Evolutionary conservation across 495 filamentous ascomycete genomes (phyloP).

Genomic region (Pseudotulostoma volvatum): DNA sequence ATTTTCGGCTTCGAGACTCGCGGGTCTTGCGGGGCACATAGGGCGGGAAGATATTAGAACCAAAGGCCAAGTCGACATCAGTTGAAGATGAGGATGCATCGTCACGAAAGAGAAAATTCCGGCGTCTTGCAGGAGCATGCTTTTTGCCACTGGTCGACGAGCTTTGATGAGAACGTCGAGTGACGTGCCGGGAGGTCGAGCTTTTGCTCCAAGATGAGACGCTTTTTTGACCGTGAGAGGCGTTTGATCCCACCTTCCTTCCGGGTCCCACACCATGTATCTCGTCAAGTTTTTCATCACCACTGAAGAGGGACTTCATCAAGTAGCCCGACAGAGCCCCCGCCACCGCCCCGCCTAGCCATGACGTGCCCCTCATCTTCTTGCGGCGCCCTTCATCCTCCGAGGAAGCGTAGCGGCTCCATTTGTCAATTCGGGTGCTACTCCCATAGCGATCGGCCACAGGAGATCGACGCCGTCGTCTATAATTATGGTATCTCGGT

Average conservation of each 20-base stretch:
- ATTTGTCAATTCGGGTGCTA: conserved; percentile 36
- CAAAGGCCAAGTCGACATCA: conserved; percentile 37
- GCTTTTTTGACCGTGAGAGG: conserved; percentile 21
- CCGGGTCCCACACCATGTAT: conserved; percentile 40
- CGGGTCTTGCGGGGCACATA: no score
- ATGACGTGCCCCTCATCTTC: conserved; percentile 27
- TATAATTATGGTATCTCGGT: conserved; percentile 47
- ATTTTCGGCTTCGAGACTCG: conserved; percentile 13
- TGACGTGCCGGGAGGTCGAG: conserved; percentile 28
- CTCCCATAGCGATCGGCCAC: conserved; percentile 28
- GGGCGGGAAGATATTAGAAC: conserved; percentile 9
- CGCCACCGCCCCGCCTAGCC: conserved; percentile 37
- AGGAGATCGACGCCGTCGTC: conserved; percentile 21
- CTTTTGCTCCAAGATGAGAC: conserved; percentile 23
- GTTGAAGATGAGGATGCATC: conserved; percentile 45
- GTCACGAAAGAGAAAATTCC: conserved; percentile 42
- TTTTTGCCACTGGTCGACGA: conserved; percentile 23
- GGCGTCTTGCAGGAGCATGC: conserved; percentile 22
- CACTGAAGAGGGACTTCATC: conserved; percentile 35
- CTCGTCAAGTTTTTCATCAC: conserved; percentile 37
- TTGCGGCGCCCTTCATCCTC: conserved; percentile 35
- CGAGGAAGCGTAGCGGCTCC: conserved; percentile 39
- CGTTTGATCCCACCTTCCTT: conserved; percentile 14
- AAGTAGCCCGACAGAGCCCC: conserved; percentile 39
- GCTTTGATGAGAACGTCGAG: conserved; percentile 18